These are phyloP conservation scores for Zizania palustris DNA, from an alignment of 202 grass and related monocot species.

Conservation along the genomic window DNA sequence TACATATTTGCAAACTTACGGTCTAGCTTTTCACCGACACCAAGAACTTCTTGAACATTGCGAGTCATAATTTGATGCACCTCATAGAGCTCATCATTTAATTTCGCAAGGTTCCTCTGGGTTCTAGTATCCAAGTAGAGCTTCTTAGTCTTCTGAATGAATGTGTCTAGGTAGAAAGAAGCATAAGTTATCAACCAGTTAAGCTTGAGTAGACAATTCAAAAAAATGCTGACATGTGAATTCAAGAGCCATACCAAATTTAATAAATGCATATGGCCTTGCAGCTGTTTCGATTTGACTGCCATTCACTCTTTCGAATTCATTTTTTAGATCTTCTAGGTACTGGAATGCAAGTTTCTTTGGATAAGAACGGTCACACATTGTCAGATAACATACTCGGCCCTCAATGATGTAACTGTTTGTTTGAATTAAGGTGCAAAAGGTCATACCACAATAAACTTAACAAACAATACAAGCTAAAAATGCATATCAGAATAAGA, in stretches of 20 bases:
- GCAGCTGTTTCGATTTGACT: conserved; percentile 94
- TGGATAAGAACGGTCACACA: conserved; percentile 92
- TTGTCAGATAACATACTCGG: conserved; percentile 91
- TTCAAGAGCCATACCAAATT: conserved; percentile 70
- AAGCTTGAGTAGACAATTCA: conserved; percentile 23
- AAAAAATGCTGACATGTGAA: conserved; percentile 14
- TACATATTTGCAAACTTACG: conserved; percentile 57
- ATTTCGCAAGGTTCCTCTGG: conserved; percentile 89
- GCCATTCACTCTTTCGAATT: conserved; percentile 87
- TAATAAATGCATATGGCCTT: conserved; percentile 98
- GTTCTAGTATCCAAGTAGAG: conserved; percentile 94
- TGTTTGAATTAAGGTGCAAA: conserved; percentile 50
- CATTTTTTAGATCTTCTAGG: conserved; percentile 88
- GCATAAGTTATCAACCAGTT: conserved; percentile 37
- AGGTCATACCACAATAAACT: conserved; percentile 8
- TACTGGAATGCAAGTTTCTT: conserved; percentile 95
- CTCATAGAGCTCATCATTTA: conserved; percentile 98
- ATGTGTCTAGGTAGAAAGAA: conserved; percentile 73
- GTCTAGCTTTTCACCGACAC: conserved; percentile 96
- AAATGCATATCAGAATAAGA: neutral
- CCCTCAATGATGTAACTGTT: conserved; percentile 86
- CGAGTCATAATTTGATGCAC: conserved; percentile 99
- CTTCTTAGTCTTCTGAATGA: conserved; percentile 99
- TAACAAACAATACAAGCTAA: conserved; percentile 1
- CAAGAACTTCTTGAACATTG: conserved; percentile 99